A percentile compares a stretch with the other conserved stretches of the same genome.
Evolutionary conservation across 2,329 filamentous ascomycete genomes (phyloP).

Genomic region (Xylariaceae sp.): DNA sequence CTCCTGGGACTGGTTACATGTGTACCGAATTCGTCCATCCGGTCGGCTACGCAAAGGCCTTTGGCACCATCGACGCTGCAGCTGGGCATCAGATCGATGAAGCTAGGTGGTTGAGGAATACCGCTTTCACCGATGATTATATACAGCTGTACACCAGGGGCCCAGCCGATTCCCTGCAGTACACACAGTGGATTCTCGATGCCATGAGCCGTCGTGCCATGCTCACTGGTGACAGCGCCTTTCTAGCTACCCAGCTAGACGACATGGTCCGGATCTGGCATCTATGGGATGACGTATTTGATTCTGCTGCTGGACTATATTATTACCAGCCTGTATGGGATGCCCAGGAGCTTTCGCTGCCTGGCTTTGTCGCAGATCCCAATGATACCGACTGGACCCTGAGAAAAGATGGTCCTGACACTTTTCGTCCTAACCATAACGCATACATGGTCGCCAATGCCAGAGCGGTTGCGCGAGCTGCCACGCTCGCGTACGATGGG

Average conservation of each 20-base stretch:
- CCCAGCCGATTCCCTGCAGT: slow-evolving; percentile 31
- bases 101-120: slow-evolving; percentile 36
- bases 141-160: slow-evolving; percentile 33
- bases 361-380: slow-evolving; percentile 33
- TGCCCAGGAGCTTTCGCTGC: slow-evolving; percentile 37
- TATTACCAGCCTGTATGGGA: slow-evolving; percentile 39
- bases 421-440: slow-evolving; percentile 39
- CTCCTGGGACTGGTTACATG: slow-evolving; percentile 36
- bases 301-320: slow-evolving; percentile 34
- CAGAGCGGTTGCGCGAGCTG: slow-evolving; percentile 33
- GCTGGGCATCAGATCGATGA: slow-evolving; percentile 35
- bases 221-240: slow-evolving; percentile 33
- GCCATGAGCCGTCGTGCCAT: slow-evolving; percentile 31
- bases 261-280: slow-evolving; percentile 36
- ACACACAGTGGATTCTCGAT: slow-evolving; percentile 34
- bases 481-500: slow-evolving; percentile 28
- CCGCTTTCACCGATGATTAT: slow-evolving; percentile 34
- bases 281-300: slow-evolving; percentile 33
- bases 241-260: slow-evolving; percentile 33
- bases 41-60: slow-evolving; percentile 29
- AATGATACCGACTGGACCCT: slow-evolving; percentile 26
- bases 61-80: slow-evolving; percentile 29
- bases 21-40: slow-evolving; percentile 40
- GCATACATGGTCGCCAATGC: slow-evolving; percentile 39
- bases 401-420: slow-evolving; percentile 33